Conservation (phyloP, 1,284 basidiomycete species). For the Fomitopsis palustris region DNA sequence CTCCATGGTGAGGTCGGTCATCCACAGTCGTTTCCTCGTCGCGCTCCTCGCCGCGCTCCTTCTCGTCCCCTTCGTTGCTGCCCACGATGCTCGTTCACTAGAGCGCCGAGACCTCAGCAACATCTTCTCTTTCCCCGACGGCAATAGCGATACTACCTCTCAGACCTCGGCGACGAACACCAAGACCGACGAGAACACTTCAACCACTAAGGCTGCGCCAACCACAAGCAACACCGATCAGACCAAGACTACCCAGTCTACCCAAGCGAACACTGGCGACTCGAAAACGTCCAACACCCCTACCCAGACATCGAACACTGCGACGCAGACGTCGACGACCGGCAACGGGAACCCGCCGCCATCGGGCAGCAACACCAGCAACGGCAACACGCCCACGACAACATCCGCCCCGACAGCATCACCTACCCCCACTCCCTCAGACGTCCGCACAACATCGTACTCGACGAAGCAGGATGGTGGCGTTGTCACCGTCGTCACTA, state of each 20-base stretch:
- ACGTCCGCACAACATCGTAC: slow-evolving; percentile 1
- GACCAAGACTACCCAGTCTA: not conserved
- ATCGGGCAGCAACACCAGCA: not conserved
- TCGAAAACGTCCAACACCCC: not conserved
- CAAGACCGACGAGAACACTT: not conserved
- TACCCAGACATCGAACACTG: not conserved
- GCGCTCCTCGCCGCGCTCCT: slow-evolving; percentile 8
- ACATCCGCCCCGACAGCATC: not conserved
- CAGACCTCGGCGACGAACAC: not conserved
- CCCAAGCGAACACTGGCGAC: not conserved
- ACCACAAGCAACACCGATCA: not conserved
- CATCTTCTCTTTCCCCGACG: not conserved
- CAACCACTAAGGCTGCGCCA: not conserved
- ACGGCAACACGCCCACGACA: not conserved
- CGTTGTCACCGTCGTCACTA: not conserved
- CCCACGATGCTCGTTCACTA: slow-evolving; percentile 4
- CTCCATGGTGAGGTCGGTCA: slow-evolving; percentile 9
- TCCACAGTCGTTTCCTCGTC: slow-evolving; percentile 2
- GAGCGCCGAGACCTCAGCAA: slow-evolving; percentile 1
- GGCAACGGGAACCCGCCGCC: not conserved
- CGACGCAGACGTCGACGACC: not conserved
- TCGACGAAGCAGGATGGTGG: slow-evolving; percentile 4
- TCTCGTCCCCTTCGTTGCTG: slow-evolving; percentile 2
- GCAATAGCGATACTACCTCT: not conserved
- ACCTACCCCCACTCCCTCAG: not conserved